Base-by-base conservation (phyloP, 208 protist genomes). In the Acanthamoeba lenticulata region DNA sequence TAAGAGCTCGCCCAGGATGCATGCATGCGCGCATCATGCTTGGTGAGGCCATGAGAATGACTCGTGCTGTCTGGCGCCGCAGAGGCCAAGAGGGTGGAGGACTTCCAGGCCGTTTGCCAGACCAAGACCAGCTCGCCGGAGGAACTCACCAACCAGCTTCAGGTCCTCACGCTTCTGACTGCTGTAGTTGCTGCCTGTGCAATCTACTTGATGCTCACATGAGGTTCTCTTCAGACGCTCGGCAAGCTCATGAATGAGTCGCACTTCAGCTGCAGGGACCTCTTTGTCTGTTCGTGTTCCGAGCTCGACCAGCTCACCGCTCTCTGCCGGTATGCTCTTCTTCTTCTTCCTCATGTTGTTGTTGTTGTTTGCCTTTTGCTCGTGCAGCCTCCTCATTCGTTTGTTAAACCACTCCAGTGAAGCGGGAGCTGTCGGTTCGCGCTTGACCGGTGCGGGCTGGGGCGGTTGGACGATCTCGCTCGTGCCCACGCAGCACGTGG, bases 361-460 rank as follows among this genome's bases (percentile, higher is more conserved):
- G 15, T 40, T 92, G 6, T 81, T 92, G 7, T 62, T 62, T 62
- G 36, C 36, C 27, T 85, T 7, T 40, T 57, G 21, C 5, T 85
- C 5, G 89, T 85, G 36, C 13, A 40, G 17, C 9, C 36, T 40
- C 13, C 17, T 5, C 36, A 77, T 15, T 9, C 6, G n/a, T 24
- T 55, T n/a, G 38, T 52, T 15, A 49, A 7, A 27, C 6, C 19
- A 29, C 19, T 89, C 21, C 40, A 60, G 88, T 38, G 47, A 92
- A 44, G 44, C 44, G 32, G 94, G 94, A 69, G 92, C 93, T 1
- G 74, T 94, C 6, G 95, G 95, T 24, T 95, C 90, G 17, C 57
- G 95, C 49, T 65, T 96, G 17, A 96, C 95, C 27, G 95, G 95
- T 47, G 95, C 95, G 38, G 95, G 95, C 9, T 96, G 95, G 95